Percentiles rank a stretch among this genome's conserved stretches.
phyloP scores from a whole-genome alignment of 2,329 filamentous ascomycete genomes.

The Purpureocillium takamizusanense region DNA sequence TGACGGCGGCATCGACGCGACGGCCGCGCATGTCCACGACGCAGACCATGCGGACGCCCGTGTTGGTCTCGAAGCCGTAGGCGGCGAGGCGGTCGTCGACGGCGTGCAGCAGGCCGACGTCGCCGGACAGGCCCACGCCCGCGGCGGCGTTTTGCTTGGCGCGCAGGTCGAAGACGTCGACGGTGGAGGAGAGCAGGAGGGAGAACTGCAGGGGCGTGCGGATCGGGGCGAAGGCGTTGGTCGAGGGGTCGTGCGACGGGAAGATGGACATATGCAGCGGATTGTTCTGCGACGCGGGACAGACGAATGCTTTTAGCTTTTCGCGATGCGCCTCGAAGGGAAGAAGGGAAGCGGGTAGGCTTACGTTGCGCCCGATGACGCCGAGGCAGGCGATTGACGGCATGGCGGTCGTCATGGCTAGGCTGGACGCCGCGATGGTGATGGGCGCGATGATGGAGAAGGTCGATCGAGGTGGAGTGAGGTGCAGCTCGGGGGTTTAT shows the following conservation, averaged over 20 bases:
- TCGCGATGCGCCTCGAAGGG: too few species aligned
- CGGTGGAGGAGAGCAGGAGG: constrained; percentile 79
- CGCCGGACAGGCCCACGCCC: constrained; percentile 55
- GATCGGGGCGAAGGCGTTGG: constrained; percentile 43
- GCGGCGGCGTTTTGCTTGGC: constrained; percentile 55
- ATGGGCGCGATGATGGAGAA: too few species aligned
- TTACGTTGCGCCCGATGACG: constrained; percentile 85
- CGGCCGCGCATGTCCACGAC: constrained; percentile 85
- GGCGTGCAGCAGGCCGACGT: constrained; percentile 85
- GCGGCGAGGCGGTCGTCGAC: constrained; percentile 87
- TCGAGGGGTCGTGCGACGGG: constrained; percentile 56
- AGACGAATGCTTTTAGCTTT: too few species aligned
- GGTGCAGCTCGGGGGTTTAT: too few species aligned
- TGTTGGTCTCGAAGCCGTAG: constrained; percentile 96
- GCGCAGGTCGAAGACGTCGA: constrained; percentile 89
- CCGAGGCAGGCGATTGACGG: constrained; percentile 89
- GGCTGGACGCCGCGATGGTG: too few species aligned
- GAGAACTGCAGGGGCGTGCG: constrained; percentile 81
- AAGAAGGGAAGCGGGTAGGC: constrained; percentile 12
- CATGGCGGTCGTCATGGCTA: constrained; percentile 48
- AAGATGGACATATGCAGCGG: constrained; percentile 90
- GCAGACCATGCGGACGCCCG: constrained; percentile 81
- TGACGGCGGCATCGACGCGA: constrained; percentile 29
- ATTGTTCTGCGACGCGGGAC: constrained; percentile 62
- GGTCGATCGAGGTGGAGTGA: too few species aligned